Conservation (phyloP, 2,329 filamentous ascomycete species). For the Ceratocystis albifundus region DNA sequence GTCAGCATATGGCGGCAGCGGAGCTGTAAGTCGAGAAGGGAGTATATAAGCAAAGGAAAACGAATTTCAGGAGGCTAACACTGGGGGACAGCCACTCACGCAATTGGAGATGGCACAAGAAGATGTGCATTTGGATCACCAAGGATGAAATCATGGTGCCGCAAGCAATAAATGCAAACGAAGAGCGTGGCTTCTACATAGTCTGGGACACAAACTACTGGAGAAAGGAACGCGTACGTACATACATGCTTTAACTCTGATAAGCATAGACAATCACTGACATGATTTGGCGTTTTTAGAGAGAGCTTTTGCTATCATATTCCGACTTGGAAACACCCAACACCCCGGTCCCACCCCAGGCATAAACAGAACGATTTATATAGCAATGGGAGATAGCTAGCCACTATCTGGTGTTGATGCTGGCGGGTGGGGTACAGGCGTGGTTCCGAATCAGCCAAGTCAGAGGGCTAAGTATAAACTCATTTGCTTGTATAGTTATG, state of each 20-base stretch:
- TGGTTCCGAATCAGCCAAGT: neutral
- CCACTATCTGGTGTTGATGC: neutral
- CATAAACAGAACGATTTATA: neutral
- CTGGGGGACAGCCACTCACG: constrained; percentile 42
- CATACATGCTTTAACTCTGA: constrained; percentile 21
- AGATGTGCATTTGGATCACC: constrained; percentile 53
- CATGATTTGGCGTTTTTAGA: neutral
- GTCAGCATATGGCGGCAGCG: constrained; percentile 51
- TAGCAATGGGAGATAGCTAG: neutral
- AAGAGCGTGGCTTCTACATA: constrained; percentile 55
- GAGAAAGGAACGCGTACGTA: constrained; percentile 51
- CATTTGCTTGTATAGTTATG: neutral
- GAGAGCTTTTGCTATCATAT: constrained; percentile 34
- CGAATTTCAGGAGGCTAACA: neutral
- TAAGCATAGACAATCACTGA: constrained; percentile 3
- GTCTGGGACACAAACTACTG: constrained; percentile 53
- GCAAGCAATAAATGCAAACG: constrained; percentile 44
- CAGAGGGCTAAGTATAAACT: too few species aligned
- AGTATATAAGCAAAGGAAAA: constrained; percentile 17
- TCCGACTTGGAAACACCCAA: constrained; percentile 44
- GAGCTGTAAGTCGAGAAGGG: constrained; percentile 43
- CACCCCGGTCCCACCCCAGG: constrained; percentile 24
- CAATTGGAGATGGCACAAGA: constrained; percentile 60
- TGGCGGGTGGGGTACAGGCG: neutral
- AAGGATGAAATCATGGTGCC: constrained; percentile 57